Evolutionary conservation across 225 moss, liverwort and hornwort genomes (phyloP).

Genomic region (Physcomitrellopsis africana): DNA sequence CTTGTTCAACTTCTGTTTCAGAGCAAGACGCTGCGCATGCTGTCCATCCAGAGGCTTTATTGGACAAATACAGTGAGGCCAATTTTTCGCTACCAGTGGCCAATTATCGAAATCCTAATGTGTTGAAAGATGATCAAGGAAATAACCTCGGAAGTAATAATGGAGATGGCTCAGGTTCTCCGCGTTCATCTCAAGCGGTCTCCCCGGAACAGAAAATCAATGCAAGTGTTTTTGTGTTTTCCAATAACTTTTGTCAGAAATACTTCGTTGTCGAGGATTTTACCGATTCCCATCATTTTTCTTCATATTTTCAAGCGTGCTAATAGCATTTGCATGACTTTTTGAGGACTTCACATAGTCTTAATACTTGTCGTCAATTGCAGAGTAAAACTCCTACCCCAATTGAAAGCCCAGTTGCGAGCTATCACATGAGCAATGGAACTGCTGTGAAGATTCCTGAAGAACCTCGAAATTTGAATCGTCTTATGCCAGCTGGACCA

Average conservation of each 20-base stretch:
- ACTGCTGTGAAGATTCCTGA: constrained; percentile 45
- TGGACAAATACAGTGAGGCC: constrained; percentile 30
- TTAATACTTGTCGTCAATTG: constrained; percentile 20
- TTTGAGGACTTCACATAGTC: not conserved
- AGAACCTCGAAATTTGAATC: constrained; percentile 37
- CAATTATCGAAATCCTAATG: constrained; percentile 23
- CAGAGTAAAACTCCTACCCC: constrained; percentile 43
- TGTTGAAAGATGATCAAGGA: constrained; percentile 42
- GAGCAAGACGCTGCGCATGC: constrained; percentile 49
- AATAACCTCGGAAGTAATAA: constrained; percentile 17
- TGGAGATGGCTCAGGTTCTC: constrained; percentile 34
- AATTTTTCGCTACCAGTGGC: constrained; percentile 29
- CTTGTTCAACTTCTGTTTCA: constrained; percentile 49
- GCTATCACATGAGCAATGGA: constrained; percentile 56
- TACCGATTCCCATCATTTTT: not conserved
- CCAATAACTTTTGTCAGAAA: constrained; percentile 3
- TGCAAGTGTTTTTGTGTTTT: constrained; percentile 7
- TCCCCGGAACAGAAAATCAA: constrained; percentile 29
- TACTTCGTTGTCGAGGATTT: not conserved
- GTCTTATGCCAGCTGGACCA: constrained; percentile 27
- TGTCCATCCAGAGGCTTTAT: constrained; percentile 43
- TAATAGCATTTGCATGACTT: not conserved
- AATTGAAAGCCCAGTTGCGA: constrained; percentile 41
- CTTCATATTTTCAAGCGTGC: not conserved
- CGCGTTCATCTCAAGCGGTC: constrained; percentile 40